Percentiles rank a stretch among this genome's conserved stretches.
Evolutionary conservation across 306 rosid species (phyloP).

Genomic region (Inga laurina): DNA sequence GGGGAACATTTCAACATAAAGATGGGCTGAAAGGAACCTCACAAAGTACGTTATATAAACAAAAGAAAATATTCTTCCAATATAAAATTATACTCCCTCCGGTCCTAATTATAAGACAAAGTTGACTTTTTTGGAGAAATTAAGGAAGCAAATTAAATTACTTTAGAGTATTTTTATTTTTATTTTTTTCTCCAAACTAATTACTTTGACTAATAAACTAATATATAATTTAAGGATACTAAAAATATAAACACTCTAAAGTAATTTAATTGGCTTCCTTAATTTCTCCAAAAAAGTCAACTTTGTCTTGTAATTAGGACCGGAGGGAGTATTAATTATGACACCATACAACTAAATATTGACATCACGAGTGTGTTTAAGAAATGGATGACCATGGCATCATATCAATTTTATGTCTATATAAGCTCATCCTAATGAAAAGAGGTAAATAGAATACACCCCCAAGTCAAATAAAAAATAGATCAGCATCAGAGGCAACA

Average conservation of each 20-base stretch:
- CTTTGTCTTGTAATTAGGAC: too few species aligned
- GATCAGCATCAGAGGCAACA: conserved; percentile 23
- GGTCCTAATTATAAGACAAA: too few species aligned
- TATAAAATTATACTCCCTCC: not conserved
- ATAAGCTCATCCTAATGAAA: not conserved
- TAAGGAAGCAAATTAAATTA: too few species aligned
- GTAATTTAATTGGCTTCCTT: too few species aligned
- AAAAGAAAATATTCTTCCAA: not conserved
- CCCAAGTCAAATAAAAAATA: conserved; percentile 16
- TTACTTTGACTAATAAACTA: too few species aligned
- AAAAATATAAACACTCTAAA: too few species aligned
- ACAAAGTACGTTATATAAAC: conserved; percentile 5
- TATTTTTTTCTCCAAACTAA: too few species aligned
- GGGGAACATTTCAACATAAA: not conserved
- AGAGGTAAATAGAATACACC: not conserved
- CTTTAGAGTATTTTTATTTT: too few species aligned
- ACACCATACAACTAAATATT: not conserved
- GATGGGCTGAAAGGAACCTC: not conserved
- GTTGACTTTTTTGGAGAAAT: too few species aligned
- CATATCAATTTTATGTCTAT: not conserved
- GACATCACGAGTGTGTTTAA: not conserved
- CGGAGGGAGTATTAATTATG: not conserved
- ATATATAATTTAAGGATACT: too few species aligned
- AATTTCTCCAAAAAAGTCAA: too few species aligned
- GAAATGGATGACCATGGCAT: conserved; percentile 2